phyloP scores from a whole-genome alignment of 768 basidiomycete species.

The Pisolithus microcarpus region DNA sequence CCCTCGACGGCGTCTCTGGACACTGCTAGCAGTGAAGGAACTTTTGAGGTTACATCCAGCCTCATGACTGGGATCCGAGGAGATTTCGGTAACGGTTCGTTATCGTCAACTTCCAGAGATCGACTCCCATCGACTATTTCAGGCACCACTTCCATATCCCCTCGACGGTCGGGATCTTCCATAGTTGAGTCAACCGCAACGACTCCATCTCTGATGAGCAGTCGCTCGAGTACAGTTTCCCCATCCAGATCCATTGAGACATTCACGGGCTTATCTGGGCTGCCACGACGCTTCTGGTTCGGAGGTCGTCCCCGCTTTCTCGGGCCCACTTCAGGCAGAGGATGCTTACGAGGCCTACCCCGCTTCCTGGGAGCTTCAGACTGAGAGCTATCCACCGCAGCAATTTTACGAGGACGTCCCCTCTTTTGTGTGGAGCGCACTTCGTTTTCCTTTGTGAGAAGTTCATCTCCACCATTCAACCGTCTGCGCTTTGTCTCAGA shows the following conservation, averaged over 20 bases:
- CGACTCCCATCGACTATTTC: too few species aligned
- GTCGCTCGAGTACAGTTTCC: not conserved
- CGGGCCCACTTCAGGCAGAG: constrained; percentile 5
- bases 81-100: too few species aligned
- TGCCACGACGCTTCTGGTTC: constrained; percentile 12
- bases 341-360: constrained; percentile 29
- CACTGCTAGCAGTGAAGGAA: too few species aligned
- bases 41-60: too few species aligned
- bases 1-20: too few species aligned
- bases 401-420: constrained; percentile 47
- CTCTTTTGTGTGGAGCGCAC: constrained; percentile 35
- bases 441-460: constrained; percentile 16
- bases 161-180: too few species aligned
- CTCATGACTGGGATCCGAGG: too few species aligned
- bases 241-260: not conserved
- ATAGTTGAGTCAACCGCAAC: too few species aligned
- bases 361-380: constrained; percentile 25
- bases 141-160: too few species aligned
- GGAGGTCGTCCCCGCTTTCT: constrained; percentile 36
- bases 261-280: constrained; percentile 1
- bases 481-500: constrained; percentile 16
- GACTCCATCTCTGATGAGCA: not conserved
- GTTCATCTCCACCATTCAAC: constrained; percentile 24
- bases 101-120: too few species aligned
- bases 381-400: constrained; percentile 3